phyloP scores from a whole-genome alignment of 2,329 filamentous ascomycete genomes.

The Hypoxylon sp. region DNA sequence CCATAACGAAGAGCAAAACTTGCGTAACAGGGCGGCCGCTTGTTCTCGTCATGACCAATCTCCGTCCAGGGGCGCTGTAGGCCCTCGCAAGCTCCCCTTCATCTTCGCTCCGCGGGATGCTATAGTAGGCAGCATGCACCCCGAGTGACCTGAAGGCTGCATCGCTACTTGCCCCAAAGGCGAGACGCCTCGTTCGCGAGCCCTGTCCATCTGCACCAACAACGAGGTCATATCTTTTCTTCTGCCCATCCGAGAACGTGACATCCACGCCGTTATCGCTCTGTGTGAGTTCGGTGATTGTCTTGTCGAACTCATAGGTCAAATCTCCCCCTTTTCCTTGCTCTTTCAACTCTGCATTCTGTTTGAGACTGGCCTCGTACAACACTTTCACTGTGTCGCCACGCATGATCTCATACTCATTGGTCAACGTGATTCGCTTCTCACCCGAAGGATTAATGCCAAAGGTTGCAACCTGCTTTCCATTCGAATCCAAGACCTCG shows the following conservation, averaged over 20 bases:
- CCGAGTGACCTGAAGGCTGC: conserved; percentile 48
- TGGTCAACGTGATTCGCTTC: conserved; percentile 59
- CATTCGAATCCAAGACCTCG: conserved; percentile 57
- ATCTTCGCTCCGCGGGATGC: conserved; percentile 50
- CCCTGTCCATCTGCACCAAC: conserved; percentile 66
- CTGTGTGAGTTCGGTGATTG: conserved; percentile 48
- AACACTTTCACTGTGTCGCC: conserved; percentile 64
- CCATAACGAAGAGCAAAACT: conserved; percentile 49
- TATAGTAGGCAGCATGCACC: conserved; percentile 56
- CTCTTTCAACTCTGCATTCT: conserved; percentile 38
- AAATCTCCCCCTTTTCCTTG: conserved; percentile 31
- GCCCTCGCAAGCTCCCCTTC: conserved; percentile 50
- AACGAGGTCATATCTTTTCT: conserved; percentile 61
- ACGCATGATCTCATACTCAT: conserved; percentile 70
- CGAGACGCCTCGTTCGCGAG: conserved; percentile 59
- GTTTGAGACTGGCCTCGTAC: conserved; percentile 55
- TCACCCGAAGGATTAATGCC: conserved; percentile 55
- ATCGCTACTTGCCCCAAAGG: conserved; percentile 50
- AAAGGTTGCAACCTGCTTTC: conserved; percentile 56
- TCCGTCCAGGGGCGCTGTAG: conserved; percentile 54
- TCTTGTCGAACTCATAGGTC: conserved; percentile 50
- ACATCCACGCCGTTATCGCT: conserved; percentile 49
- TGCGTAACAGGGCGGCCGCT: conserved; percentile 51
- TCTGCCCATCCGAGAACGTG: conserved; percentile 59
- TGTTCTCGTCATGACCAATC: conserved; percentile 56